Conservation (phyloP, 805 yeast species). For the Ogataea angusta region DNA sequence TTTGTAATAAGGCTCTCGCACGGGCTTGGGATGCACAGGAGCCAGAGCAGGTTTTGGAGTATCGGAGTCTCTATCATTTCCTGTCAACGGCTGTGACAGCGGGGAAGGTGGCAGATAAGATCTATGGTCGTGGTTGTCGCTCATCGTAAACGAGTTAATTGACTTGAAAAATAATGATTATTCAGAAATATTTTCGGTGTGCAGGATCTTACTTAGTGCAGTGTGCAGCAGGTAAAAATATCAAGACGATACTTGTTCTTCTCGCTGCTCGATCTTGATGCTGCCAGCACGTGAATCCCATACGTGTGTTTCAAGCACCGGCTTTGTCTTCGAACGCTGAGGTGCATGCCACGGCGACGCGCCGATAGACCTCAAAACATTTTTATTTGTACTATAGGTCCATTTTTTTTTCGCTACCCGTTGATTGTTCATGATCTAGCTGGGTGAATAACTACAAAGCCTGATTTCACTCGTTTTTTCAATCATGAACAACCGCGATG, state of each 20-base stretch:
- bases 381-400: no score
- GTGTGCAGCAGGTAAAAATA: no score
- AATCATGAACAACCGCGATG: neutral
- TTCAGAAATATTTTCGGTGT: neutral
- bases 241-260: no score
- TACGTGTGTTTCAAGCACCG: no score
- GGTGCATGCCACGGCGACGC: neutral
- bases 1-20: conserved; percentile 35
- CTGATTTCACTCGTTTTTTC: neutral
- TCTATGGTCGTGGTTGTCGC: conserved; percentile 7
- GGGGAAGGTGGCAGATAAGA: conserved; percentile 22
- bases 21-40: conserved; percentile 30
- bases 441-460: neutral
- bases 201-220: no score
- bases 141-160: neutral
- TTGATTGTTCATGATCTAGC: neutral
- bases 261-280: no score
- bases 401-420: neutral
- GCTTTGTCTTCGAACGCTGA: no score
- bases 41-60: conserved; percentile 3
- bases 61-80: conserved; percentile 7
- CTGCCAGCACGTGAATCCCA: no score
- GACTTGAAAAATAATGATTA: conserved; percentile 6
- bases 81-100: conserved; percentile 22
- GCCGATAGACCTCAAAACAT: conserved; percentile 3